These are phyloP conservation scores for Aegilops speltoides DNA, from an alignment of 176 grass and related monocot species.

Conservation along the genomic window DNA sequence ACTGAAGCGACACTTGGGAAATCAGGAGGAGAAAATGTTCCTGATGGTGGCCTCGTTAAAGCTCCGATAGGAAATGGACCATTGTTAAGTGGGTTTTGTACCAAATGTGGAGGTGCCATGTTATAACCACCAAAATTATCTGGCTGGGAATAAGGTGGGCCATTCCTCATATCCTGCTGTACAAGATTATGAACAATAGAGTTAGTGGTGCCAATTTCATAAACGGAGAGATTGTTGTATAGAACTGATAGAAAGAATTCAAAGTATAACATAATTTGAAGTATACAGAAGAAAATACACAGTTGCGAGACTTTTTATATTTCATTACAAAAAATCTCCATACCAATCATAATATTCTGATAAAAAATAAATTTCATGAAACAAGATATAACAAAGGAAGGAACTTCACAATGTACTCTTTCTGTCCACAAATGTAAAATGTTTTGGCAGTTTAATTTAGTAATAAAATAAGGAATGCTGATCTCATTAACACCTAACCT, in stretches of 20 bases:
- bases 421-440: too few species aligned
- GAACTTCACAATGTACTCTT: not conserved
- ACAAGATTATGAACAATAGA: constrained; percentile 35
- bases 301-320: not conserved
- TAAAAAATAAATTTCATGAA: not conserved
- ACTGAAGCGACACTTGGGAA: constrained; percentile 53
- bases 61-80: constrained; percentile 53
- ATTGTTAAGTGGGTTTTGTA: constrained; percentile 50
- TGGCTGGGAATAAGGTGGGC: constrained; percentile 35
- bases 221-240: not conserved
- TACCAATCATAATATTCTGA: constrained; percentile 10
- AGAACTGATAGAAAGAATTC: constrained; percentile 4
- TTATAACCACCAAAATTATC: constrained; percentile 66
- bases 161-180: constrained; percentile 57
- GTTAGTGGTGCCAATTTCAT: constrained; percentile 30
- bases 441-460: not conserved
- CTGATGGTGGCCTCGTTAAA: constrained; percentile 36
- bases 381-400: not conserved
- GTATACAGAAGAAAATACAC: not conserved
- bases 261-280: constrained; percentile 1
- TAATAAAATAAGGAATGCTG: not conserved
- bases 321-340: constrained; percentile 5
- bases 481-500: not conserved
- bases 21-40: constrained; percentile 46
- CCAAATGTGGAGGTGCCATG: constrained; percentile 50